Base-by-base conservation (phyloP, 345 rosid species). In the Trapa bicornis region DNA sequence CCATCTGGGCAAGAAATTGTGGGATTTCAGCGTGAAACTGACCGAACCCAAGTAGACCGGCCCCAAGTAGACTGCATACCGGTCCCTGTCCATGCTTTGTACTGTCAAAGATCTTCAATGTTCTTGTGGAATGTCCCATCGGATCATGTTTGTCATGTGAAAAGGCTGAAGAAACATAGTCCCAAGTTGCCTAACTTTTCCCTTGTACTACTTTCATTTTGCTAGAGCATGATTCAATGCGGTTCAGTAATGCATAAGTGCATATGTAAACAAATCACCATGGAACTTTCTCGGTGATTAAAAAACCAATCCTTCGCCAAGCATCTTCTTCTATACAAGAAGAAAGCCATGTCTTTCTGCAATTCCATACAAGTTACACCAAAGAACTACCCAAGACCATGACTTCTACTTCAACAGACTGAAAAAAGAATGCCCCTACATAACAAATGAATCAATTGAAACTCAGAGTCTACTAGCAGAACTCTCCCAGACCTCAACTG, bases 401-500 rank as follows among this genome's bases (percentile, higher is more conserved):
- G 61, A 12, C 13, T 57, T 57, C 61, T 29, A 57, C 37, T 22
- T 29, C 61, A 22, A 22, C 32, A 3, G 35, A 29, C 37, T 33
- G 13, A 29, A 47, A 45, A 52, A 22, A 47, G 43, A 41, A 41
- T 41, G 43, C 29, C 43, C 43, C 43, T 41, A 41, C 43, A 41
- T 41, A 4, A 41, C 2, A 41, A 41, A 41, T 8, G 43, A 41
- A 41, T 41, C 43, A 4, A 3, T 4, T 41, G 43, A 41, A 41
- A 41, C 4, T 41, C 43, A 41, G 7, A 41, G 7, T 41, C 43
- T 2, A 41, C 70, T 66, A 9, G 50, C 60, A 33, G 84, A 81
- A 80, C 93, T 86, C 76, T 86, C 96, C 97, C 97, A 94, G 73
- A 89, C 91, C 80, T 94, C 96, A 6, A 94, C 74, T 64, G 74